Percentiles rank a stretch among this genome's conserved stretches.
These are phyloP conservation scores for Carex littledalei DNA, from an alignment of 176 grass and related monocot species.

Conservation along the genomic window DNA sequence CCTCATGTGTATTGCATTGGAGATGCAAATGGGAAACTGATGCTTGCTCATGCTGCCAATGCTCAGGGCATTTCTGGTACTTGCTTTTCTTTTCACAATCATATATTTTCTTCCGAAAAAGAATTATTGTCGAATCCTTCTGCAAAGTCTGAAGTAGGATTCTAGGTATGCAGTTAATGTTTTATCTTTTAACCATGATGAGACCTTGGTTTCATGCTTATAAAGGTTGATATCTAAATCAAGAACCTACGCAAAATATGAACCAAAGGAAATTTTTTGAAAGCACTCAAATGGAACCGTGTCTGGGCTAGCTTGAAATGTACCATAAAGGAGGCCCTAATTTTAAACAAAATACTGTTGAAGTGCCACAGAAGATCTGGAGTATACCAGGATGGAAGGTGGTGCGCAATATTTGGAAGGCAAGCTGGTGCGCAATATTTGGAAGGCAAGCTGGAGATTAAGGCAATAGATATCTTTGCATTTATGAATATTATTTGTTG, in stretches of 20 bases:
- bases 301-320: neutral
- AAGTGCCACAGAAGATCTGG: too few relatives aligned
- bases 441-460: too few relatives aligned
- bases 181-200: neutral
- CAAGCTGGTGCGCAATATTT: too few relatives aligned
- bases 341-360: neutral
- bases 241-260: neutral
- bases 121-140: neutral
- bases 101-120: constrained; percentile 4
- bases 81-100: neutral
- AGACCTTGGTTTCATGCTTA: neutral
- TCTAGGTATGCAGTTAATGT: constrained; percentile 1
- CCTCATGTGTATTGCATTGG: constrained; percentile 95
- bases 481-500: too few relatives aligned
- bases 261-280: neutral
- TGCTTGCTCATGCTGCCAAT: constrained; percentile 99
- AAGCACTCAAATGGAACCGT: neutral
- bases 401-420: too few relatives aligned
- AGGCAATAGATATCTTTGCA: too few relatives aligned
- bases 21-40: constrained; percentile 94
- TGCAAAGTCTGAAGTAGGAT: neutral
- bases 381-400: too few relatives aligned
- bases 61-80: constrained; percentile 95
- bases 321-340: neutral
- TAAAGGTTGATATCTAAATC: neutral